phyloP scores from a whole-genome alignment of 805 yeast species.

The Spathaspora passalidarum region DNA sequence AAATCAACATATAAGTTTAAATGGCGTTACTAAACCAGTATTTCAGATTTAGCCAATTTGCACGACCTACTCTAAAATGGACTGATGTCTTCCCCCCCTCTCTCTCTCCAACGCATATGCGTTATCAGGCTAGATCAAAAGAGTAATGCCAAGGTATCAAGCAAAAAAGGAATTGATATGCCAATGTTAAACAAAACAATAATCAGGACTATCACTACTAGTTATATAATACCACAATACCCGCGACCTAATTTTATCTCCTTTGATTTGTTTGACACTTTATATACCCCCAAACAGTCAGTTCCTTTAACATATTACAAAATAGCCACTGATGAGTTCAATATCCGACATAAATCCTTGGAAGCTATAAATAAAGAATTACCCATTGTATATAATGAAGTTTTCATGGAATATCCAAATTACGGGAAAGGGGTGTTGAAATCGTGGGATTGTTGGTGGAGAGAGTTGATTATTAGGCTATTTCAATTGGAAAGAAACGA shows the following conservation, averaged over 20 bases:
- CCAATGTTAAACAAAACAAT: background rate
- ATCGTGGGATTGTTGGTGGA: constrained; percentile 55
- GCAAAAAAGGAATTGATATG: no score
- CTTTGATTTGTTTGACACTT: constrained; percentile 67
- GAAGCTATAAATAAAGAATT: constrained; percentile 24
- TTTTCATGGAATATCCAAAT: constrained; percentile 49
- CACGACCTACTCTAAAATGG: background rate
- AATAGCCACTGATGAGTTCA: constrained; percentile 42
- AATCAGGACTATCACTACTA: background rate
- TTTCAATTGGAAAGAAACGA: constrained; percentile 32
- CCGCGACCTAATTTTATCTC: constrained; percentile 51
- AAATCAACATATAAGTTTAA: no score
- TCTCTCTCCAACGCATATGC: background rate
- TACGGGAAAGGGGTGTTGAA: constrained; percentile 49
- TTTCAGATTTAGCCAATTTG: no score
- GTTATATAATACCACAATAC: constrained; percentile 11
- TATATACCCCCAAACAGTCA: constrained; percentile 55
- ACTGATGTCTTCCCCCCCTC: background rate
- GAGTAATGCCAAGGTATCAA: background rate
- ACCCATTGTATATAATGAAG: constrained; percentile 29
- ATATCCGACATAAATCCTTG: constrained; percentile 27
- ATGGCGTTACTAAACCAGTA: no score
- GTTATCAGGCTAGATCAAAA: background rate
- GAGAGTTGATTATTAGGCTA: constrained; percentile 40
- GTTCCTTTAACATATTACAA: constrained; percentile 52